These are phyloP conservation scores for Corynascus novoguineensis DNA, from an alignment of 495 filamentous ascomycete species.

Conservation along the genomic window DNA sequence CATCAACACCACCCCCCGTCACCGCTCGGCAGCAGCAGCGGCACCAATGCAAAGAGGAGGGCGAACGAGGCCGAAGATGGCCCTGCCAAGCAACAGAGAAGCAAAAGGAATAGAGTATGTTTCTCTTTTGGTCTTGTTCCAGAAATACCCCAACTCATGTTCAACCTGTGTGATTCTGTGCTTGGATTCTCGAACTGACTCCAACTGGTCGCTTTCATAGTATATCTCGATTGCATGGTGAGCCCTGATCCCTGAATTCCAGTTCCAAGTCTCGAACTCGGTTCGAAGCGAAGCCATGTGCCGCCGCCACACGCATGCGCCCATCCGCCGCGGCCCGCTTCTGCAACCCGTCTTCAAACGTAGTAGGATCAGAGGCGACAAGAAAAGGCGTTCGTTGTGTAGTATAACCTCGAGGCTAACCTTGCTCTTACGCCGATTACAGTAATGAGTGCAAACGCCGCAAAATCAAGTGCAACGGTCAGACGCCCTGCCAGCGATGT, in stretches of 20 bases:
- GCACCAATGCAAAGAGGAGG: slow-evolving; percentile 37
- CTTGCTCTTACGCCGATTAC: neutral
- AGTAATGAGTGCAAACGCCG: slow-evolving; percentile 85
- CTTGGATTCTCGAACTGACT: neutral
- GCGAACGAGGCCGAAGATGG: slow-evolving; percentile 32
- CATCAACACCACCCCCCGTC: slow-evolving; percentile 19
- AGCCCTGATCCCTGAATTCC: slow-evolving; percentile 17
- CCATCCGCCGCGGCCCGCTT: neutral
- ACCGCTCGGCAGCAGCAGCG: neutral
- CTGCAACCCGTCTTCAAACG: neutral
- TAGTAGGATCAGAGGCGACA: neutral
- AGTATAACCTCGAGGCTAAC: neutral
- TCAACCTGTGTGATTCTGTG: no score
- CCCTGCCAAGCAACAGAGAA: slow-evolving; percentile 45
- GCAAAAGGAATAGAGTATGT: slow-evolving; percentile 55
- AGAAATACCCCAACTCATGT: no score
- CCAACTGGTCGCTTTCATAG: slow-evolving; percentile 26
- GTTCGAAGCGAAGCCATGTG: no score
- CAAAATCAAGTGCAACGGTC: slow-evolving; percentile 90
- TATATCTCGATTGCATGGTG: slow-evolving; percentile 94
- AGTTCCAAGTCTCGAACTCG: neutral
- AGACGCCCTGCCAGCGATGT: slow-evolving; percentile 76
- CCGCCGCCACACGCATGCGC: neutral
- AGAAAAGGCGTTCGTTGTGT: neutral
- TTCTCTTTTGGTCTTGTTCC: neutral